Base-by-base conservation (phyloP, 23 red algal genomes). In the Gracilaria caudata region DNA sequence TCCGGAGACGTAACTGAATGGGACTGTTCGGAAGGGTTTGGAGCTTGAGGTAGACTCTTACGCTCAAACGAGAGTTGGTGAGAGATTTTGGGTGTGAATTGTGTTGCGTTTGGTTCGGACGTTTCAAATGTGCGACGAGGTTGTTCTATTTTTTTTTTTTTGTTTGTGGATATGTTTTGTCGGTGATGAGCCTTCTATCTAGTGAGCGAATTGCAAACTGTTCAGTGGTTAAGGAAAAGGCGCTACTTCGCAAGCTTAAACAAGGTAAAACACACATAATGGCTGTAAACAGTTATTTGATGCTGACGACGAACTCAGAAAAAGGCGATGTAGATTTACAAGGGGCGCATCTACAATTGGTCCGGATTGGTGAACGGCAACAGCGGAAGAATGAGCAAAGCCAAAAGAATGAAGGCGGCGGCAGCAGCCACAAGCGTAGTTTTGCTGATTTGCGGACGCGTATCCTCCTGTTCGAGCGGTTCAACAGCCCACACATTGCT, bases 401-500 rank as follows among this genome's bases (percentile, higher is more conserved):
- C 87, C 0, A 87, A 17, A 33, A 71, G 56, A 32, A 92, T 79
- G 53, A 88, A 78, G 36, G 25, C 85, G 19, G 78, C 77, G n/a
- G 76, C 66, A 61, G 70, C 79, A n/a, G 51, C 77, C 71, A 91
- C 23, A 25, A 96, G 32, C 14, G 79, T 66, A 44, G 64, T 45
- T 73, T 93, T 89, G 33, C 45, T 66, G 21, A 83, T 29, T 55
- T 96, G 81, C 28, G 79, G 86, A 12, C 73, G 64, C 20, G 88
- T 60, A n/a, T 91, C 73, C n/a, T 51, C 78, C 29, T 92, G 51
- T 43, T 94, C 90, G 8, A 20, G 37, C 13, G 95, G 95, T 77
- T 98, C 95, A 23, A 98, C 91, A 43, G 95, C 95, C 95, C 95
- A 98, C 13, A 98, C 92, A 66, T 98, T 98, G 56, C 91, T 92